phyloP scores from a whole-genome alignment of 208 protist species.

The Leishmania arabica region DNA sequence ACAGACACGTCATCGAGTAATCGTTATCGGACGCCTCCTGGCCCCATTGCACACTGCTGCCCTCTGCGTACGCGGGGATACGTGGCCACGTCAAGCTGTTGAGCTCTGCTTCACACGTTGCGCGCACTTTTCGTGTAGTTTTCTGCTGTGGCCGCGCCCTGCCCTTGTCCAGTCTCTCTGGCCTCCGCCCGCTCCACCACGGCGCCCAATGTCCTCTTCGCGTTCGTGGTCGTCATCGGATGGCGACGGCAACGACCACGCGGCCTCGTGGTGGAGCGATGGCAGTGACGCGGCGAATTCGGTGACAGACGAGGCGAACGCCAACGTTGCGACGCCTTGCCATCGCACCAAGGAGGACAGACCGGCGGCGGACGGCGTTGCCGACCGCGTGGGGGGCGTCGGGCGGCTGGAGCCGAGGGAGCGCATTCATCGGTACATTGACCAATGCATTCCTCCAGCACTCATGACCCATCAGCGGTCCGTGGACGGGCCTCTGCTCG shows the following conservation, averaged over 20 bases:
- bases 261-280: not conserved
- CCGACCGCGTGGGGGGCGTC: not conserved
- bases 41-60: not conserved
- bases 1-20: not conserved
- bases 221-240: slow-evolving; percentile 1
- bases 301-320: not conserved
- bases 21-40: not conserved
- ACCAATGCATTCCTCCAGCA: slow-evolving; percentile 21
- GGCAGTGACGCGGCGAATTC: slow-evolving; percentile 1
- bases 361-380: not conserved
- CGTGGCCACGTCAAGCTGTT: not conserved
- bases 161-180: not conserved
- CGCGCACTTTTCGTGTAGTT: not conserved
- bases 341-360: not conserved
- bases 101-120: not conserved
- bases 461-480: slow-evolving; percentile 22
- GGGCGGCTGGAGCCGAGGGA: slow-evolving; percentile 7
- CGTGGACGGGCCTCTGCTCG: slow-evolving; percentile 13
- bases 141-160: not conserved
- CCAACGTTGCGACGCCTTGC: not conserved
- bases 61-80: not conserved
- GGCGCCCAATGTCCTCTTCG: not conserved
- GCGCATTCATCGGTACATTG: slow-evolving; percentile 32
- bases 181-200: not conserved
- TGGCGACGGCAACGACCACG: not conserved